phyloP scores from a whole-genome alignment of 106 monocot species.

The Chionographis japonica region DNA sequence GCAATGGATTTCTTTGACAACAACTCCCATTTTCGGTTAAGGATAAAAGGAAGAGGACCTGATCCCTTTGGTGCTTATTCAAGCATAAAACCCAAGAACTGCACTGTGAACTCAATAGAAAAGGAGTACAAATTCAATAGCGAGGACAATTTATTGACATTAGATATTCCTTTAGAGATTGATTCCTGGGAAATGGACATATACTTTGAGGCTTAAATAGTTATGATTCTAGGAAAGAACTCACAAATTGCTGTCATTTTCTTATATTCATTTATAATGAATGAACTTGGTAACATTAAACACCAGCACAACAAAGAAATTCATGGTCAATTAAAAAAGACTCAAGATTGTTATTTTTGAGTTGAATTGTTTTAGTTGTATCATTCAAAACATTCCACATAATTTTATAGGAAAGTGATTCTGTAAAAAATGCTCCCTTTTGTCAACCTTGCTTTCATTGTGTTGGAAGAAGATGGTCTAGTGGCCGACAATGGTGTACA shows the following conservation, averaged over 20 bases:
- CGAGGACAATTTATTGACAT: constrained; percentile 26
- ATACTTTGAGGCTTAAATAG: constrained; percentile 1
- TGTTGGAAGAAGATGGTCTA: too few species aligned
- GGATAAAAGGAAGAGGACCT: constrained; percentile 30
- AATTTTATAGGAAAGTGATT: too few species aligned
- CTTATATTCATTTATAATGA: too few species aligned
- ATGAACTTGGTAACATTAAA: too few species aligned
- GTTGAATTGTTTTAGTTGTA: too few species aligned
- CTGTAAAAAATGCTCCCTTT: too few species aligned
- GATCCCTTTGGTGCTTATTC: constrained; percentile 45
- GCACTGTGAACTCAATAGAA: constrained; percentile 28
- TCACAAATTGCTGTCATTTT: neutral
- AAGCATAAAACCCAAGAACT: constrained; percentile 23
- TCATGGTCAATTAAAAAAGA: too few species aligned
- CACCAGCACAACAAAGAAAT: too few species aligned
- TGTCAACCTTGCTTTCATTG: too few species aligned
- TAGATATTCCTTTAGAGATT: constrained; percentile 20
- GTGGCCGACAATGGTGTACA: too few species aligned
- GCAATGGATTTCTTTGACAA: constrained; percentile 3
- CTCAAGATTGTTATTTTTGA: too few species aligned
- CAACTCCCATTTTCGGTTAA: constrained; percentile 2
- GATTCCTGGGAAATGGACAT: constrained; percentile 23
- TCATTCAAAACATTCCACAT: too few species aligned
- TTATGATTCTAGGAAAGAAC: neutral
- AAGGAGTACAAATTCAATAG: constrained; percentile 16